Evolutionary conservation across 805 yeast species (phyloP), one percentile per base, ranked within the genome.

Genomic region (Kodamaea kakaduensis): DNA sequence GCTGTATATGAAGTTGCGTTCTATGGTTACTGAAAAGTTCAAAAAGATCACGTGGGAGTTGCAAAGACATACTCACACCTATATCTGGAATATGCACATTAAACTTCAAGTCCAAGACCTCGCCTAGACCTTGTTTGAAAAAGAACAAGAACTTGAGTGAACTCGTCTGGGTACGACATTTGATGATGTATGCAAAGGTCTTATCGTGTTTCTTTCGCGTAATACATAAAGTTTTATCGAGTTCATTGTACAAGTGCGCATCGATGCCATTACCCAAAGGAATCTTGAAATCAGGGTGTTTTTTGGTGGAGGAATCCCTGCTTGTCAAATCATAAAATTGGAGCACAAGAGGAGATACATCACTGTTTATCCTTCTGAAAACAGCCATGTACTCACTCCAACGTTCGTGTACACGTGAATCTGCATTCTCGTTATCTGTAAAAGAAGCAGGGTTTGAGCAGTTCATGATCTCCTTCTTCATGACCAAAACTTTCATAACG

Each of bases 361-460:
- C 31, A 38, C 67, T 59, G 10, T 75, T 78, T 0, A 84, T 77
- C n/a, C 75, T 71, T 40, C 90, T 63, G 1, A 82, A 79, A 2
- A 84, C 86, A 2, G 84, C 81, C 17, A 77, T 61, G 51, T 78
- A 85, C 52, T 89, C 96, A 41, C 71, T 76, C 93, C 96, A 87
- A 31, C 87, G 60, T 38, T 84, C 89, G 7, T 68, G 42, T 1
- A 84, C 69, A 34, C 81, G 59, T 0, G 84, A 67, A 25, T 75
- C 76, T 17, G 67, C 64, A 1, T 69, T 61, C 38, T 75, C 78
- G 7, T 58, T 51, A 41, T 79, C 86, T 9, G 70, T 64, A 40
- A 72, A 69, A 3, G 34, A 25, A 6, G 38, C 20, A 9, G 44
- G 26, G 3, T 32, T 22, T 7, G 39, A 36, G 9, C 56, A 44